Percentiles rank a stretch among this genome's conserved stretches.
Conservation (phyloP, 805 yeast genomes). For the Wickerhamiella australiensis region DNA sequence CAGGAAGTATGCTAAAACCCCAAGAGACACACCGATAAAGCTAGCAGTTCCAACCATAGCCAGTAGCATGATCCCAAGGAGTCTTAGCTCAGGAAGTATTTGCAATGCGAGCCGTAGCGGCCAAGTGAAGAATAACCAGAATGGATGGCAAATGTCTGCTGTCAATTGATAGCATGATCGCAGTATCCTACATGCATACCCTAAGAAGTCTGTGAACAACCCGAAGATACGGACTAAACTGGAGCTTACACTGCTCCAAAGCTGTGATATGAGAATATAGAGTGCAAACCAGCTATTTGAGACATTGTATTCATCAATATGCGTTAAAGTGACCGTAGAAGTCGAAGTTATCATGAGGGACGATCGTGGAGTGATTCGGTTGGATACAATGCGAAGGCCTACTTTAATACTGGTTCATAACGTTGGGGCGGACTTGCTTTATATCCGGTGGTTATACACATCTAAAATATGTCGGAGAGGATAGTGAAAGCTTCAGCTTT, state of each 20-base stretch:
- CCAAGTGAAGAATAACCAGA: background rate
- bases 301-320: constrained; percentile 8
- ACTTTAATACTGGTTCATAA: too few species aligned
- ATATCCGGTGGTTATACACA: too few species aligned
- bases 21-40: background rate
- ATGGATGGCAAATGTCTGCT: background rate
- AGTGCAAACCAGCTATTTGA: background rate
- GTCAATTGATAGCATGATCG: background rate
- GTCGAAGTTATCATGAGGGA: background rate
- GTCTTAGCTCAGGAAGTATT: background rate
- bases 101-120: background rate
- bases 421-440: too few species aligned
- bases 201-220: too few species aligned
- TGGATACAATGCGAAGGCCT: background rate
- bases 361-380: background rate
- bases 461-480: too few species aligned
- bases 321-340: constrained; percentile 3
- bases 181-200: background rate
- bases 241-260: background rate
- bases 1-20: background rate
- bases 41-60: background rate
- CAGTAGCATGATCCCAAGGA: background rate
- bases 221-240: background rate
- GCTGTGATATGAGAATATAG: background rate
- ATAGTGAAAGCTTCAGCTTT: background rate